A percentile compares a stretch with the other conserved stretches of the same genome.
phyloP scores from a whole-genome alignment of 257 asterid species.

The Salvia splendens region DNA sequence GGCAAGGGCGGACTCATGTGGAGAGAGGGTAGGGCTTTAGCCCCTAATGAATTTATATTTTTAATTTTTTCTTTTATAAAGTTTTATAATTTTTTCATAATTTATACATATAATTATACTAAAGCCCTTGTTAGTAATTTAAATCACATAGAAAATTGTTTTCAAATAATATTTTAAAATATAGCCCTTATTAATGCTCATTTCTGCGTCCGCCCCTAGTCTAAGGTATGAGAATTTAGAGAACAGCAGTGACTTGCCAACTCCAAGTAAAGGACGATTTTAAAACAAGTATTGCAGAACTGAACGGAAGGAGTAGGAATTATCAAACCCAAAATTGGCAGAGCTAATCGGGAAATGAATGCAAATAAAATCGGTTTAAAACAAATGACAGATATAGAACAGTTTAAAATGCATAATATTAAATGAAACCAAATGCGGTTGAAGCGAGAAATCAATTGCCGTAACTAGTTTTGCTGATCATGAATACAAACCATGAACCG shows the following conservation, averaged over 20 bases:
- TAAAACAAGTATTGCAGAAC: constrained; percentile 14
- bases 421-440: not conserved
- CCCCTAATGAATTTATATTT: too few species aligned
- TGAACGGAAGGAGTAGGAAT: not conserved
- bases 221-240: not conserved
- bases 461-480: constrained; percentile 86
- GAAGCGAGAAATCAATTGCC: constrained; percentile 41
- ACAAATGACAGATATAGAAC: not conserved
- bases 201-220: too few species aligned
- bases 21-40: too few species aligned
- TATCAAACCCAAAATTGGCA: not conserved
- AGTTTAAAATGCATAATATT: not conserved
- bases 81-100: too few species aligned
- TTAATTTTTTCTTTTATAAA: too few species aligned
- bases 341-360: not conserved
- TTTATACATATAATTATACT: too few species aligned
- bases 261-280: constrained; percentile 4
- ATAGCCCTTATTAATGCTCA: too few species aligned
- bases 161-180: too few species aligned
- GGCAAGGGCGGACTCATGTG: too few species aligned
- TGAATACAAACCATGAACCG: constrained; percentile 28
- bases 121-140: too few species aligned
- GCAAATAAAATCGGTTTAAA: not conserved
- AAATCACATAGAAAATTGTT: too few species aligned
- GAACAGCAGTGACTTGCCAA: constrained; percentile 20